These are phyloP conservation scores for Voacanga thouarsii DNA, from an alignment of 257 asterid genomes.

Conservation along the genomic window DNA sequence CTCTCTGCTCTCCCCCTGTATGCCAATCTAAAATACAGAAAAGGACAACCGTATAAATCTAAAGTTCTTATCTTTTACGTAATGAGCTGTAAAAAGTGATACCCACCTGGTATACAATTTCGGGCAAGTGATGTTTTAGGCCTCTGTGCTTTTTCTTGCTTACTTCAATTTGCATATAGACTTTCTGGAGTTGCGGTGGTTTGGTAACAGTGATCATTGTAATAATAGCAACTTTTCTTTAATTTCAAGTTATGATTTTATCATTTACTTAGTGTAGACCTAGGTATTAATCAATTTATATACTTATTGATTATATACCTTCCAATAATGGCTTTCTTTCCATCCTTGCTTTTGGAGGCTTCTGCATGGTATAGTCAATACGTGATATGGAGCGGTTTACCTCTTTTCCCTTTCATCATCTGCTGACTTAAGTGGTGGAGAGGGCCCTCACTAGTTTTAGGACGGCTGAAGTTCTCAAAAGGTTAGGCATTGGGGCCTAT, in stretches of 20 bases:
- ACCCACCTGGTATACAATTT: not conserved
- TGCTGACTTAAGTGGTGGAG: slow-evolving; percentile 20
- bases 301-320: not conserved
- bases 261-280: not conserved
- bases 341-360: slow-evolving; percentile 14
- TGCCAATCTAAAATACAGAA: not conserved
- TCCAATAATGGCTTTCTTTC: slow-evolving; percentile 1
- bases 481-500: slow-evolving; percentile 21
- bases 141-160: not conserved
- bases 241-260: slow-evolving; percentile 7
- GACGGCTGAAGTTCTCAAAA: slow-evolving; percentile 28
- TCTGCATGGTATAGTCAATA: slow-evolving; percentile 21
- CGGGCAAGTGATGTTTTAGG: not conserved
- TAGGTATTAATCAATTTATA: not conserved
- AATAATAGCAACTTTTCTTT: slow-evolving; percentile 10
- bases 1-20: not conserved
- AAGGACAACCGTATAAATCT: not conserved
- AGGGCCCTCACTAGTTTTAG: slow-evolving; percentile 33
- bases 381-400: slow-evolving; percentile 15
- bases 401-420: slow-evolving; percentile 3
- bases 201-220: slow-evolving; percentile 6
- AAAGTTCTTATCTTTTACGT: not conserved
- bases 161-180: not conserved
- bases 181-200: not conserved
- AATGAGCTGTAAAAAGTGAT: not conserved